Evolutionary conservation across 1,284 basidiomycete species (phyloP).

Genomic region (Sphaerobolus stellatus): DNA sequence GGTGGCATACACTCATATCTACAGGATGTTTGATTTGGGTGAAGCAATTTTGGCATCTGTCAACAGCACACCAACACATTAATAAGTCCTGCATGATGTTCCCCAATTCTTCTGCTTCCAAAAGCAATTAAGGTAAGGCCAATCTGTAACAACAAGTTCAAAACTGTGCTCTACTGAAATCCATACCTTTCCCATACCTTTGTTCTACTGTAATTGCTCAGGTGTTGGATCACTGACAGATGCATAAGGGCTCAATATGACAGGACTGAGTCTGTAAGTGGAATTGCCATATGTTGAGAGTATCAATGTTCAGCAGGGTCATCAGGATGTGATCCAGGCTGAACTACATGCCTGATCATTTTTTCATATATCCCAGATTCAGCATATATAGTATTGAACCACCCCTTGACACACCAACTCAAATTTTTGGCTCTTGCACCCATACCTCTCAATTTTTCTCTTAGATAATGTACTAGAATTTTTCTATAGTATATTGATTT

Average conservation of each 20-base stretch:
- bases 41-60: background rate
- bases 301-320: background rate
- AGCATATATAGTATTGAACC: background rate
- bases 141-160: background rate
- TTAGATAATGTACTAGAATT: too few relatives aligned
- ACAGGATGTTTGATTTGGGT: background rate
- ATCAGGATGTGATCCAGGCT: background rate
- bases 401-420: too few relatives aligned
- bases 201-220: background rate
- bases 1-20: background rate
- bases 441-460: too few relatives aligned
- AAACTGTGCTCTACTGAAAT: background rate
- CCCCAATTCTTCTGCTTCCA: background rate
- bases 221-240: too few relatives aligned
- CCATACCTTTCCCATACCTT: background rate
- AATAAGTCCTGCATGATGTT: background rate
- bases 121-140: background rate
- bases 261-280: background rate
- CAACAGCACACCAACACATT: background rate
- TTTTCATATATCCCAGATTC: background rate
- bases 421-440: too few relatives aligned
- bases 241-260: background rate
- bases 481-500: too few relatives aligned
- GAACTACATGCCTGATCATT: background rate
- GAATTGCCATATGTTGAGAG: background rate